Base-by-base conservation (phyloP, 148 eudicot genomes). In the Vaccinium myrtillus region DNA sequence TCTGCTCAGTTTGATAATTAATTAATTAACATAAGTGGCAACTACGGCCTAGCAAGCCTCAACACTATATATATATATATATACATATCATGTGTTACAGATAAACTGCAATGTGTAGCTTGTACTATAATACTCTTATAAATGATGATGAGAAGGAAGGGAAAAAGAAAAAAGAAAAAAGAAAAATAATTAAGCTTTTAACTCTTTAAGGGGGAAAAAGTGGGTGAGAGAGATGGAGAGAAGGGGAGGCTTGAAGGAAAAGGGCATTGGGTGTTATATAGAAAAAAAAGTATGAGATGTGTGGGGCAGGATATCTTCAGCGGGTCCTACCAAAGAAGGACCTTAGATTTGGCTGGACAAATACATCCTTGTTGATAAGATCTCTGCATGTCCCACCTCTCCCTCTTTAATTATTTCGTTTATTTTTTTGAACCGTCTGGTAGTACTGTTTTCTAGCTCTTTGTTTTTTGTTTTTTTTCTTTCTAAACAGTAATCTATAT, bases 301-400 rank as follows among this genome's bases (percentile, higher is more conserved):
- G 0, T n/a, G 36, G 82, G 49, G 48, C 76, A 73, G 67, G 76
- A 83, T 76, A 85, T 88, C 90, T 88, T 81, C 56, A 14, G 14
- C 54, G 69, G 90, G 84, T 61, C 90, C 90, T 56, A 83, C 87
- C 30, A 15, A 36, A 82, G 85, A 83, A 83, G 81, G 69, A 59
- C 36, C 48, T 54, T 74, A 85, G 89, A 88, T 88, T 84, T 84
- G 6, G 78, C 46, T 58, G 13, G 88, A 58, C 83, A 83, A 86
- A 82, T 73, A 74, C 86, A 80, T 83, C 86, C 63, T 75, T 83
- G 76, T 73, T 74, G 53, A 43, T 80, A 27, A 50, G 83, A 83
- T 83, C 36, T 82, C 77, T 69, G 13, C 70, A 8, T 81, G 84
- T 81, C 84, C 87, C 75, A 27, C 76, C 43, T 14, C 76, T 1